Conservation (phyloP, 495 filamentous ascomycete species). For the Talaromyces thailandensis region DNA sequence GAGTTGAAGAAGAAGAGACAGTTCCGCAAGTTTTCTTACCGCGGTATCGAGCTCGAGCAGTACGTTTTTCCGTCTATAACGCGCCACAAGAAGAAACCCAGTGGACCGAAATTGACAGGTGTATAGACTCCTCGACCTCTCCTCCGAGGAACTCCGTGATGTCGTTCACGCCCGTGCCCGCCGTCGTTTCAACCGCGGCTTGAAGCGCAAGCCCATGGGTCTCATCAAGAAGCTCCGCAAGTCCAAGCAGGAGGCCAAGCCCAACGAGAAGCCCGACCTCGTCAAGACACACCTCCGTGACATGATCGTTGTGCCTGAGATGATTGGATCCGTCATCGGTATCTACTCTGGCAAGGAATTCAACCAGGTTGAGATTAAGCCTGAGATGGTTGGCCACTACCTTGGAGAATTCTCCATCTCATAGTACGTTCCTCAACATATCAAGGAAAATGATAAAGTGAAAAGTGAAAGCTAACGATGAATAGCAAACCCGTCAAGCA, state of each 20-base stretch:
- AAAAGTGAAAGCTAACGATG: conserved; percentile 21
- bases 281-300: conserved; percentile 99
- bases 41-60: conserved; percentile 98
- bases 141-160: conserved; percentile 96
- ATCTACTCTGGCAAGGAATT: conserved; percentile 99
- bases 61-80: conserved; percentile 50
- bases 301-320: conserved; percentile 99
- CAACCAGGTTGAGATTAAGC: conserved; percentile 99
- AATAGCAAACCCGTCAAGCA: conserved; percentile 98
- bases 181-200: conserved; percentile 96
- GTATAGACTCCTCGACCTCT: conserved; percentile 88
- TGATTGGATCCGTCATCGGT: conserved; percentile 96
- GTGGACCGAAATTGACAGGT: conserved; percentile 41
- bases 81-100: conserved; percentile 43
- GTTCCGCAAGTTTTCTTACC: conserved; percentile 99
- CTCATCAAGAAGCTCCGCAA: conserved; percentile 99
- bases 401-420: conserved; percentile 98
- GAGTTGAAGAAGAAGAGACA: conserved; percentile 98
- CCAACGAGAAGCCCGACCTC: conserved; percentile 98
- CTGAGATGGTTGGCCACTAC: conserved; percentile 99
- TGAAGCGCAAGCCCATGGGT: conserved; percentile 99
- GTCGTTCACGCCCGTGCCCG: conserved; percentile 98
- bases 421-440: conserved; percentile 61
- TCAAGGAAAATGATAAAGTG: background rate
- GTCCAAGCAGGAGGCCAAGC: conserved; percentile 98